Base-by-base conservation (phyloP, 2,329 filamentous ascomycete species). In the Stachybotrys echinatus region DNA sequence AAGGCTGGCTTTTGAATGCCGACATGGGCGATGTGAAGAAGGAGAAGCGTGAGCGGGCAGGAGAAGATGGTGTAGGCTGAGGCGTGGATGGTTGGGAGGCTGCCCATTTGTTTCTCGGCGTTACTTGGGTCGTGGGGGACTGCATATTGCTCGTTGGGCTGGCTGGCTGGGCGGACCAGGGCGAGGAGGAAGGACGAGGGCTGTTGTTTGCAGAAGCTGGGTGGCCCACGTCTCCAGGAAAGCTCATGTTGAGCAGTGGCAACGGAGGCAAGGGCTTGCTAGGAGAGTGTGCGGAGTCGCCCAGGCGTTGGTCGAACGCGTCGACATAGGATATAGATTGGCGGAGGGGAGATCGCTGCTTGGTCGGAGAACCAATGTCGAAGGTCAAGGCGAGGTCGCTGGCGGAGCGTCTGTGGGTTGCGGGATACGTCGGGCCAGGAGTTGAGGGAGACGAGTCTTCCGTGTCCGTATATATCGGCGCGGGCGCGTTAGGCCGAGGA, bases 1-100 rank as follows among this genome's bases (percentile, higher is more conserved):
- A 55, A 20, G 56, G 42, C 53, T 48, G 48, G 20, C 59, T 58
- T 50, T 61, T 73, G 42, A 76, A 61, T 12, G 73, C 67, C 5
- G 75, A 70, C 61, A 77, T 67, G 46, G 72, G 69, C 3, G 74
- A 72, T 3, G 71, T 62, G 43, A 80, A 63, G 55, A 78, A 74
- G 38, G 71, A 69, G 52, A 79, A 71, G 27, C 69, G 74, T 40
- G 71, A 74, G 43, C 59, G 57, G n/a, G 54, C 60, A 21, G 63
- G 58, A 38, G 56, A 61, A 23, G 57, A 34, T 8, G 27, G 10
- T 8, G 14, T 45, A 43, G 58, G 66, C 50, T 70, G 71, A 10
- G 71, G 63, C 14, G 69, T 67, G 5, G 63, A 59, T 19, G 39
- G 19, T 20, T 44, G 22, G 34, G 48, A 40, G 8, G 19, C 8